phyloP scores from a whole-genome alignment of 2,329 filamentous ascomycete genomes.

The Calonectria henricotiae region DNA sequence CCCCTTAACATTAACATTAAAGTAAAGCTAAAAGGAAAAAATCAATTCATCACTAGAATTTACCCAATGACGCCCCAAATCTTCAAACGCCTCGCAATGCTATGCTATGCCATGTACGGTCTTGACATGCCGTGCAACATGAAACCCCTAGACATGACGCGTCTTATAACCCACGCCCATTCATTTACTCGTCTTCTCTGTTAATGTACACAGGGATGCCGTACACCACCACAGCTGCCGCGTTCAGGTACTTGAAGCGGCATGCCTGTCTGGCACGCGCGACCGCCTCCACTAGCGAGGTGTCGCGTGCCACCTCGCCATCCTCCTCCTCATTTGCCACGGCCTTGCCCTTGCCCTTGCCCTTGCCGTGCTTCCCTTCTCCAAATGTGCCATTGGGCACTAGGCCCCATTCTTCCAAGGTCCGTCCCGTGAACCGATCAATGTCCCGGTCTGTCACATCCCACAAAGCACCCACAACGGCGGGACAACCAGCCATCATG shows the following conservation, averaged over 20 bases:
- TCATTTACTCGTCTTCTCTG: conserved; percentile 46
- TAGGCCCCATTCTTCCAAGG: conserved; percentile 91
- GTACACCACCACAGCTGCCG: conserved; percentile 94
- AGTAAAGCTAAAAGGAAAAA: conserved; percentile 22
- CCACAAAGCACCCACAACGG: conserved; percentile 94
- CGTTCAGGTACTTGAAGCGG: conserved; percentile 91
- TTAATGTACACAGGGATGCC: conserved; percentile 91
- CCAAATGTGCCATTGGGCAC: conserved; percentile 67
- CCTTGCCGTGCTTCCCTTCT: conserved; percentile 55
- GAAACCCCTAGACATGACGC: conserved; percentile 19
- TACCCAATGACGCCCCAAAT: conserved; percentile 28
- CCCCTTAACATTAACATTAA: background rate
- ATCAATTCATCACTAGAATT: conserved; percentile 35
- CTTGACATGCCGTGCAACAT: conserved; percentile 23
- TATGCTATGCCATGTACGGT: conserved; percentile 29
- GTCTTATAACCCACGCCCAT: conserved; percentile 32
- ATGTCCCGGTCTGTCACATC: conserved; percentile 98
- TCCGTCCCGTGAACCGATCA: conserved; percentile 86
- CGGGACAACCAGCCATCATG: conserved; percentile 88
- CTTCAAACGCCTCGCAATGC: conserved; percentile 48
- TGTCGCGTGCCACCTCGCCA: conserved; percentile 56
- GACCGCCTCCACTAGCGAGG: conserved; percentile 86
- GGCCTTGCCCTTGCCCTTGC: conserved; percentile 51
- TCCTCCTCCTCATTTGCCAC: conserved; percentile 49
- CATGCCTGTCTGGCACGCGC: conserved; percentile 83